Percentiles rank a stretch among this genome's conserved stretches.
phyloP scores from a whole-genome alignment of 2,329 filamentous ascomycete species.

The Trichoderma cornu-damae region DNA sequence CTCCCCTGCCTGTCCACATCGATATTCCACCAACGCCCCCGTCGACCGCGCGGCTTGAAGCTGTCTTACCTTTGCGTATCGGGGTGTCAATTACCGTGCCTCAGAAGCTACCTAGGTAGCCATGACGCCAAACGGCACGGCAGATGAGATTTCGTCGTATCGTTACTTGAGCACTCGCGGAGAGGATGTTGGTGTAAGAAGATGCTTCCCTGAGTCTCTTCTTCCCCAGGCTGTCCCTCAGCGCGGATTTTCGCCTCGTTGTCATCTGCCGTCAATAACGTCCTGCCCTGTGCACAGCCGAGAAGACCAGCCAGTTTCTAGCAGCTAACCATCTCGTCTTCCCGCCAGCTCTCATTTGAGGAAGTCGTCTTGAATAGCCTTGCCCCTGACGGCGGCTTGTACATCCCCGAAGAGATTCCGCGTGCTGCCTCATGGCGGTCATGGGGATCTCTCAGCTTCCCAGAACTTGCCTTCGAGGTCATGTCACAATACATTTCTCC shows the following conservation, averaged over 20 bases:
- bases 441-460: constrained; percentile 75
- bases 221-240: neutral
- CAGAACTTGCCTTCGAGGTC: constrained; percentile 77
- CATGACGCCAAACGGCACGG: constrained; percentile 41
- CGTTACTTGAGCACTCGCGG: constrained; percentile 49
- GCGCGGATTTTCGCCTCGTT: neutral
- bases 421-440: constrained; percentile 30
- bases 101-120: neutral
- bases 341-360: constrained; percentile 73
- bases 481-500: constrained; percentile 82
- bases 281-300: neutral
- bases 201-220: constrained; percentile 7
- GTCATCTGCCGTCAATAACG: neutral
- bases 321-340: constrained; percentile 5
- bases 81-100: neutral
- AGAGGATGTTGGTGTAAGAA: constrained; percentile 44
- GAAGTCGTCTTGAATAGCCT: constrained; percentile 86
- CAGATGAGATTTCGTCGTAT: constrained; percentile 36
- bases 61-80: neutral
- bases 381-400: constrained; percentile 79
- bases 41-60: neutral
- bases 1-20: neutral
- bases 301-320: neutral
- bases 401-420: constrained; percentile 80
- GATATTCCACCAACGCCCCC: neutral